These are phyloP conservation scores for Conringia planisiliqua DNA, from an alignment of 345 rosid genomes.

Conservation along the genomic window DNA sequence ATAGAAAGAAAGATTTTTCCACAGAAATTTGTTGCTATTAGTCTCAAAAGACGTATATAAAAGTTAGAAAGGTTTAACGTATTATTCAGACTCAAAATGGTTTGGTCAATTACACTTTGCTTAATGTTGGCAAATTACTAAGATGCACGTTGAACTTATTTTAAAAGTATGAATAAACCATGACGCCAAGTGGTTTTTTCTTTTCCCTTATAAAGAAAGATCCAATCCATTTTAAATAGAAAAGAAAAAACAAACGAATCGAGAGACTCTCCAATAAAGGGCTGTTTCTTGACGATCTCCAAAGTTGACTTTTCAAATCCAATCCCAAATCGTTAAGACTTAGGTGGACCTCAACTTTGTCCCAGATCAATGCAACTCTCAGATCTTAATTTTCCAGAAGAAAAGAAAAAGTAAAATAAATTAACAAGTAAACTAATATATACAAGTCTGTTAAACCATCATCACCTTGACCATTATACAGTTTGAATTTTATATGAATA, in stretches of 20 bases:
- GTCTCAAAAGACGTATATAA: background rate
- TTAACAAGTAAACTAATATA: background rate
- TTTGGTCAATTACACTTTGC: background rate
- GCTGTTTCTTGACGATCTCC: slow-evolving; percentile 14
- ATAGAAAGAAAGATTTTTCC: background rate
- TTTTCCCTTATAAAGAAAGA: background rate
- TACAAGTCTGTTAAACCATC: slow-evolving; percentile 23
- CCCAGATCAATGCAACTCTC: slow-evolving; percentile 13
- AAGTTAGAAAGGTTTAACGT: slow-evolving; percentile 4
- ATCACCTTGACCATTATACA: slow-evolving; percentile 23
- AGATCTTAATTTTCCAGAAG: slow-evolving; percentile 19
- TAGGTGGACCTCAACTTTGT: slow-evolving; percentile 22
- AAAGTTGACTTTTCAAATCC: slow-evolving; percentile 32
- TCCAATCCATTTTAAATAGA: background rate
- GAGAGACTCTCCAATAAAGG: slow-evolving; percentile 16
- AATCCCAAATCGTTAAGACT: slow-evolving; percentile 10
- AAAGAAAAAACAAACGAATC: slow-evolving; percentile 4
- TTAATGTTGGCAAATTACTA: slow-evolving; percentile 19
- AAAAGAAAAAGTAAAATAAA: background rate
- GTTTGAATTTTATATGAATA: background rate
- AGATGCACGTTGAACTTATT: slow-evolving; percentile 26
- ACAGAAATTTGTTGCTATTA: background rate
- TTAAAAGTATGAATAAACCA: background rate
- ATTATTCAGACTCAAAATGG: slow-evolving; percentile 9
- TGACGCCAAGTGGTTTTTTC: background rate